Evolutionary conservation across 208 protist species (phyloP), one percentile per base, ranked within the genome.

Genomic region (Leishmania amazonensis): DNA sequence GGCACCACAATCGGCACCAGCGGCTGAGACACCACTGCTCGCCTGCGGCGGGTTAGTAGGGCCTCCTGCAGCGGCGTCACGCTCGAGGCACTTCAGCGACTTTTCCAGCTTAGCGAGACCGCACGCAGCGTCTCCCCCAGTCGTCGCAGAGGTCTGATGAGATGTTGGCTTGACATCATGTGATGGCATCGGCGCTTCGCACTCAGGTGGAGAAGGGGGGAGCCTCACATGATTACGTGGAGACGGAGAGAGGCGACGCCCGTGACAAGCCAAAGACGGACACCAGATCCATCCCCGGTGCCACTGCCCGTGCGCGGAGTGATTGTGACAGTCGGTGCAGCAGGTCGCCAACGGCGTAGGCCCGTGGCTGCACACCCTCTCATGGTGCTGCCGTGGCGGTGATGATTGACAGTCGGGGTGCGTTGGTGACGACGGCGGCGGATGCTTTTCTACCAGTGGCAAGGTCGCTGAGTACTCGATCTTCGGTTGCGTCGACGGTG

Each of bases 31-130:
- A 45, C 15, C n/a, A 5, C 31, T 62, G 53, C 73, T 76, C 62
- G 38, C 49, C 35, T 81, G 65, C 21, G 11, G 42, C 68, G 19
- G 60, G 31, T 40, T 54, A 13, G 47, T 47, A n/a, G 31, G 13
- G 13, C 1, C 73, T 31, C 15, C 51, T 54, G 51, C 73, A 15
- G 51, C 51, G n/a, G 51, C 53, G 42, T 54, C 73, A 42, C 51
- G 35, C 6, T 76, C 73, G 42, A 65, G 81, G 64, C 83, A 87
- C 38, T 64, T 60, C 40, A 79, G 65, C 67, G 87, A 82, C 75
- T 83, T 85, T 58, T 81, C 80, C 70, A 77, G n/a, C 53, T 83
- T 76, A 9, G 64, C 38, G 58, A 81, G 62, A 13, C 45, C 80
- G 74, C 82, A 83, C 40, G 38, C 28, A 7, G 75, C 78, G 64